Base-by-base conservation (phyloP, 148 eudicot genomes). In the Camellia sinensis region DNA sequence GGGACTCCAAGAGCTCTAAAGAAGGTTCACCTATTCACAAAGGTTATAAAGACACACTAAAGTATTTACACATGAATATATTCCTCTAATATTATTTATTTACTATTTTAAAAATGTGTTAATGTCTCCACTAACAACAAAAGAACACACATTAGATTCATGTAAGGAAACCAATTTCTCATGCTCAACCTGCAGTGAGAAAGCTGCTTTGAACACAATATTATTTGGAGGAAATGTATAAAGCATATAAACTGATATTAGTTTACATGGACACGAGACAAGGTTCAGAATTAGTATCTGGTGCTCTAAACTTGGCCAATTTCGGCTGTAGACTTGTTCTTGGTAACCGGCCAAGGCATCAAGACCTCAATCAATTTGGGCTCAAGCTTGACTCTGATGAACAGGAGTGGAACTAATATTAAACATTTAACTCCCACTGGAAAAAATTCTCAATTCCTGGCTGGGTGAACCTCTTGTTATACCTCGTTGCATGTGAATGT, bases 1-100 rank as follows among this genome's bases (percentile, higher is more conserved):
- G 37, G 48, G 85, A 84, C 70, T 82, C 86, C 21, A 83, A 81
- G 77, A 83, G 78, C 75, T 74, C 84, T 22, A 86, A 83, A 72
- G 83, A 85, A 60, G 78, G 67, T 78, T 81, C 84, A 67, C 77
- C 80, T 46, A 63, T 78, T 56, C 13, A 19, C 6, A 73, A 87
- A 89, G 87, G 89, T 85, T 73, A 45, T 62, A 67, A 70, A 61
- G 18, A 18, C 68, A 73, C 44, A n/a, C 63, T 66, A 57, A 7
- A 54, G 45, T 52, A 68, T 77, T 21, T 52, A 21, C 54, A 80
- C 50, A 7, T 10, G 62, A 29, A 19, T 60, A 29, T 7, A 68
- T 75, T 74, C 62, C 37, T 46, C 66, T 48, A 17, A 6, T n/a
- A 48, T 67, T 29, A 19, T 54, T 57, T 45, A 45, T 48, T 48